Conservation (phyloP, 257 asterid genomes). For the Vinca minor region DNA sequence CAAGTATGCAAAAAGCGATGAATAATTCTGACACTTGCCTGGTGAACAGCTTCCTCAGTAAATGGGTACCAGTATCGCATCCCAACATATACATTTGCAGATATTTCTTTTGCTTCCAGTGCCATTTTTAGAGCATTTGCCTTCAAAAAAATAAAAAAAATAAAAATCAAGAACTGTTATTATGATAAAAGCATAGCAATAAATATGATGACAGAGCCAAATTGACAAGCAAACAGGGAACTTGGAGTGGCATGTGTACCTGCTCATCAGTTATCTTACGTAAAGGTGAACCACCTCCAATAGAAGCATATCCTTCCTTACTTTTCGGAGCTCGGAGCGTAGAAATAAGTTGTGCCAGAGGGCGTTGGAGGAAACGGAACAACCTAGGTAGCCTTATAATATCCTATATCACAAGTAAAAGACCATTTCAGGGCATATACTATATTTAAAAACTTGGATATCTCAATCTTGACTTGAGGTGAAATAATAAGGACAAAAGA, state of each 20-base stretch:
- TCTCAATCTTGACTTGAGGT: background rate
- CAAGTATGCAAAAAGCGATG: background rate
- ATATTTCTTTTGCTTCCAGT: constrained; percentile 51
- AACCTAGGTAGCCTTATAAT: constrained; percentile 93
- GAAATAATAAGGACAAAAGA: background rate
- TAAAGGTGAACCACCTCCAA: constrained; percentile 97
- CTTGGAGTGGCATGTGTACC: constrained; percentile 33
- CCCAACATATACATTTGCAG: constrained; percentile 80
- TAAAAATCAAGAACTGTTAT: too few relatives aligned
- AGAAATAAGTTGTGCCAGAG: constrained; percentile 84
- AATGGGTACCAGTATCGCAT: constrained; percentile 99
- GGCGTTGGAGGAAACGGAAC: constrained; percentile 80
- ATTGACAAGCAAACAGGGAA: background rate
- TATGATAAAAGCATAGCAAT: constrained; percentile 7
- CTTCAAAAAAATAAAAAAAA: constrained; percentile 34
- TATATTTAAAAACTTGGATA: background rate
- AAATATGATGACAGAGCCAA: background rate
- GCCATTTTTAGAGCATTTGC: constrained; percentile 67
- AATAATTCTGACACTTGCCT: constrained; percentile 29
- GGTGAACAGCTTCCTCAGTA: constrained; percentile 93
- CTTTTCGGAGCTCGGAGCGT: constrained; percentile 82
- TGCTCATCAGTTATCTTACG: constrained; percentile 87
- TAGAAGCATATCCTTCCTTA: constrained; percentile 95
- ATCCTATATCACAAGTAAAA: constrained; percentile 42
- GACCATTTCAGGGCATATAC: constrained; percentile 3